Evolutionary conservation across 2,329 filamentous ascomycete species (phyloP), one percentile per base, ranked within the genome.

Genomic region (Dryadomyces sulphureus): DNA sequence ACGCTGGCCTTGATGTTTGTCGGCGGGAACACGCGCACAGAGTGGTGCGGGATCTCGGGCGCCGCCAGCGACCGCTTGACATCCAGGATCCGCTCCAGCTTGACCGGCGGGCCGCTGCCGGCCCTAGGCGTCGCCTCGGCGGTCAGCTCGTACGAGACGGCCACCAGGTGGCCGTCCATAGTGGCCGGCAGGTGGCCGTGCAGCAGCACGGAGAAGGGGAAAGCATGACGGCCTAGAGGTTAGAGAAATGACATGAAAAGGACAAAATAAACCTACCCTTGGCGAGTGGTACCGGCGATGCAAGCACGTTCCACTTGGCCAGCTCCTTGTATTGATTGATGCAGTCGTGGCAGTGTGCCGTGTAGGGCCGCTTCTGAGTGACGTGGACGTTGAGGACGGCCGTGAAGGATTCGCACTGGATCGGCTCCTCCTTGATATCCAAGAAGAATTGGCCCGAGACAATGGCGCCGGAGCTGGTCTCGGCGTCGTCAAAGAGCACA

Each of bases 21-120:
- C 0, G 92, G 90, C 41, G 90, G 92, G 65, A 98, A 98, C 58
- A 96, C 84, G 57, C 90, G 86, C 51, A 94, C 80, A 16, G 85
- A 93, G 64, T 89, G 81, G 64, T 93, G 90, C 50, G 93, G 87
- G 45, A 75, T 72, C 42, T 87, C 84, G 3, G 85, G 77, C 45
- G 82, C 65, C 7, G 66, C 72, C 22, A 96, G 76, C 30, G 88
- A 84, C 50, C 90, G 84, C 65, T 81, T 81, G 54, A 96, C 74
- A 46, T 79, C 70, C 39, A 96, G 68, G 9, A 74, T 73, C 56
- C 79, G 77, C 50, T 76, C 73, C 56, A 86, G 75, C 54, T 72
- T 77, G 57, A 85, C 71, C 21, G 63, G 56, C 5, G 58, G 27
- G 43, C 49, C 57, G 46, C 49, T 71, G 53, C 78, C 77, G 49